Conservation (phyloP, 129 eudicot genomes). For the Escallonia herrerae region DNA sequence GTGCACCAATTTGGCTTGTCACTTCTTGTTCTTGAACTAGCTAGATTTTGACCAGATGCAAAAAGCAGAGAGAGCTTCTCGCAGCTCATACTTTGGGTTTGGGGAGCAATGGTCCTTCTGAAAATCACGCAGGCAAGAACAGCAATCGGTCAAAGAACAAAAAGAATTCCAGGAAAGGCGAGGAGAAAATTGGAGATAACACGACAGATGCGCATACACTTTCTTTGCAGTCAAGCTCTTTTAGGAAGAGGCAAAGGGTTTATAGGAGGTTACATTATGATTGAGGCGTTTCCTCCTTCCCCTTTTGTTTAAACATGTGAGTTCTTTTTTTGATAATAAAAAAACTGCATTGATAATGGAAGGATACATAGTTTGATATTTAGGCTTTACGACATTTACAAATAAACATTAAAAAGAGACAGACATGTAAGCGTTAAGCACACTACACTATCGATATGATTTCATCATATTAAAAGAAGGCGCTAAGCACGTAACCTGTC, state of each 20-base stretch:
- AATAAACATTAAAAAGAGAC: too few species aligned
- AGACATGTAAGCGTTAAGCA: too few species aligned
- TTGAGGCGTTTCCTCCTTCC: too few species aligned
- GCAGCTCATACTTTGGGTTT: constrained; percentile 10
- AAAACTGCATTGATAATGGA: too few species aligned
- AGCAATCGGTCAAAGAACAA: neutral
- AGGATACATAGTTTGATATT: too few species aligned
- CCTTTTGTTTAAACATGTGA: too few species aligned
- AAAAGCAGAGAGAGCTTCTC: constrained; percentile 24
- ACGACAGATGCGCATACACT: neutral
- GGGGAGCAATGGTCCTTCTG: neutral
- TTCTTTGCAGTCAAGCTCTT: constrained; percentile 13
- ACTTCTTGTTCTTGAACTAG: constrained; percentile 28
- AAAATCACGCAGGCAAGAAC: constrained; percentile 4
- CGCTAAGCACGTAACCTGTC: too few species aligned
- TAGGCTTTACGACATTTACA: too few species aligned
- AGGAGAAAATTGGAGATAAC: constrained; percentile 18
- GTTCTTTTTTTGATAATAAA: too few species aligned
- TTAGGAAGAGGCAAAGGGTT: constrained; percentile 1
- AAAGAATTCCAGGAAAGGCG: constrained; percentile 16
- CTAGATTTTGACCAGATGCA: constrained; percentile 31
- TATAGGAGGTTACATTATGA: too few species aligned
- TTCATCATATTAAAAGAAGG: too few species aligned
- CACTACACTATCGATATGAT: too few species aligned
- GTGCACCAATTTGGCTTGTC: constrained; percentile 32